These are phyloP conservation scores for Podospora comata DNA, from an alignment of 495 filamentous ascomycete genomes.

Conservation along the genomic window DNA sequence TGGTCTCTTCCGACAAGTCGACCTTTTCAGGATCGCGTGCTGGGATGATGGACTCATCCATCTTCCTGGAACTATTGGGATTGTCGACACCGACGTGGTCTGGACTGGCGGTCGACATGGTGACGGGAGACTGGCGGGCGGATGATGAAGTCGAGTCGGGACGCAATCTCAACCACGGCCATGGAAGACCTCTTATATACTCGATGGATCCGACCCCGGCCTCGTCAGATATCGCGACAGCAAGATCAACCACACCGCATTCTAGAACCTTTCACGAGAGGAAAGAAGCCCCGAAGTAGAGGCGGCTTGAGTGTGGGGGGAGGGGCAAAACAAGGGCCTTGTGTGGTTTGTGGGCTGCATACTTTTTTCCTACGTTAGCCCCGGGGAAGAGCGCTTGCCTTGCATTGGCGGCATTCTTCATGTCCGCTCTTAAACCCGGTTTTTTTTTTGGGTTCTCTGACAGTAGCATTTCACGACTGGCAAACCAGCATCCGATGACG, in stretches of 20 bases:
- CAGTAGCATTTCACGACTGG: neutral
- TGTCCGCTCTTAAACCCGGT: neutral
- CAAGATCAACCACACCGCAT: neutral
- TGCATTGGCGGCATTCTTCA: neutral
- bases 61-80: neutral
- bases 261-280: neutral
- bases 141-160: neutral
- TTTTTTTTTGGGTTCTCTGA: neutral
- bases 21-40: constrained; percentile 13
- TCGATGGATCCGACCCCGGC: neutral
- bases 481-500: neutral
- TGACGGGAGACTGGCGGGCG: neutral
- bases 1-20: constrained; percentile 8
- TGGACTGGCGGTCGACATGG: constrained; percentile 9
- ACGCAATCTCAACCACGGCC: neutral
- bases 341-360: neutral
- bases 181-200: neutral
- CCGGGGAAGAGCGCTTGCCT: neutral
- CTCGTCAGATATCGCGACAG: neutral
- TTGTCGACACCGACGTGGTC: neutral
- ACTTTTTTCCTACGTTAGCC: neutral
- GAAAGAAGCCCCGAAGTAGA: neutral
- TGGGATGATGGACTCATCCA: neutral
- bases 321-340: neutral
- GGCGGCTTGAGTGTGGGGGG: neutral